Evolutionary conservation across 495 filamentous ascomycete species (phyloP).

Genomic region (Lasiosphaeria hispida): DNA sequence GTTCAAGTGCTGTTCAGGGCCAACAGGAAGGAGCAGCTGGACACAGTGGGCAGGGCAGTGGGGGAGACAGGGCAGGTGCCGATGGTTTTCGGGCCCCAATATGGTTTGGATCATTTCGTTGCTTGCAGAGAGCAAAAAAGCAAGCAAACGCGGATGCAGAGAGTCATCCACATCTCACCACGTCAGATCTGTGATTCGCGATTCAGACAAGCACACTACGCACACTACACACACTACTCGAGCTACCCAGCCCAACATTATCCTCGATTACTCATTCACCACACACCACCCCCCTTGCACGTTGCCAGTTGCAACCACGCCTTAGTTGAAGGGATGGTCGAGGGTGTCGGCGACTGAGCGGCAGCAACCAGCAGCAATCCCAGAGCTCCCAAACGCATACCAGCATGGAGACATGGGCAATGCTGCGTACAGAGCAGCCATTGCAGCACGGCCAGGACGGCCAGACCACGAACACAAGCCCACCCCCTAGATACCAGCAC

Average conservation of each 20-base stretch:
- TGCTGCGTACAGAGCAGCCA: neutral
- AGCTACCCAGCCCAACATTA: neutral
- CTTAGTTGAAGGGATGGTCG: too few relatives aligned
- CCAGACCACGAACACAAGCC: neutral
- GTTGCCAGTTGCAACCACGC: neutral
- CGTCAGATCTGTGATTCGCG: conserved; percentile 6
- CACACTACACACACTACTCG: neutral
- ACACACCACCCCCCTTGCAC: neutral
- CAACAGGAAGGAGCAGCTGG: conserved; percentile 1
- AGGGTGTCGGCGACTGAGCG: too few relatives aligned
- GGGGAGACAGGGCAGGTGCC: neutral
- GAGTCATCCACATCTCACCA: neutral
- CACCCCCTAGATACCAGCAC: neutral
- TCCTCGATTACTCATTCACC: neutral
- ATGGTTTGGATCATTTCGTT: neutral
- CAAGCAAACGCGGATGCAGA: conserved; percentile 4
- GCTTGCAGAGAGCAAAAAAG: conserved; percentile 8
- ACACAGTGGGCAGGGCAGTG: too few relatives aligned
- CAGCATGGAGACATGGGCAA: too few relatives aligned
- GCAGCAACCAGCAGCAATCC: too few relatives aligned
- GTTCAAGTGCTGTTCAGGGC: neutral
- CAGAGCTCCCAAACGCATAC: too few relatives aligned
- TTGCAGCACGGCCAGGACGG: neutral
- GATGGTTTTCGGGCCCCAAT: conserved; percentile 4
- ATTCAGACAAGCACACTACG: conserved; percentile 2